phyloP scores from a whole-genome alignment of 495 filamentous ascomycete genomes.

The Penicillium pancosmium region DNA sequence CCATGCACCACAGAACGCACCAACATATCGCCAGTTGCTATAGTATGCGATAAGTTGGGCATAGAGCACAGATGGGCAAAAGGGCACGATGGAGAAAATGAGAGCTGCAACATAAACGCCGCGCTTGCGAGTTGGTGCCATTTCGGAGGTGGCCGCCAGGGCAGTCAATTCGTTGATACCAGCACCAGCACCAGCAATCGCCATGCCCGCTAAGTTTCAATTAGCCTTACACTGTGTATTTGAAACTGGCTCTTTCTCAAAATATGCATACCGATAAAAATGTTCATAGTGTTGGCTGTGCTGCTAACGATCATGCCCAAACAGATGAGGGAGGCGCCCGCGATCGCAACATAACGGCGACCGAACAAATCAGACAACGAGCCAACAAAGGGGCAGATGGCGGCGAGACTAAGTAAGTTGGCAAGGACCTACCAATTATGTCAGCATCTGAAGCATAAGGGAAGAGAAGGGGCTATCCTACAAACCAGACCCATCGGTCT shows the following conservation, averaged over 20 bases:
- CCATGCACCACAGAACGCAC: constrained; percentile 63
- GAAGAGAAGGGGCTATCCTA: constrained; percentile 22
- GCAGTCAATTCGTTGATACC: constrained; percentile 70
- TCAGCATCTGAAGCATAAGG: constrained; percentile 4
- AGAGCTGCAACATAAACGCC: constrained; percentile 69
- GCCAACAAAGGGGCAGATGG: constrained; percentile 73
- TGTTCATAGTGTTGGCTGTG: constrained; percentile 67
- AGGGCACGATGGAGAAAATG: constrained; percentile 69
- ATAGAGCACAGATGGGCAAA: constrained; percentile 69
- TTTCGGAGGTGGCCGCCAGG: constrained; percentile 67
- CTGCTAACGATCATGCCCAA: constrained; percentile 68
- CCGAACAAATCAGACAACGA: constrained; percentile 70
- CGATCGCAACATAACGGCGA: constrained; percentile 66
- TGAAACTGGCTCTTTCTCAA: neutral
- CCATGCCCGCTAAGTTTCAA: constrained; percentile 56
- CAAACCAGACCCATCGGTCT: constrained; percentile 74
- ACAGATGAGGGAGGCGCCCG: constrained; percentile 60
- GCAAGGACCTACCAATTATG: constrained; percentile 49
- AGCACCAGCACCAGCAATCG: constrained; percentile 62
- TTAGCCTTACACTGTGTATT: constrained; percentile 25
- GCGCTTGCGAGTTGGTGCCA: constrained; percentile 67
- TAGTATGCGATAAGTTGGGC: constrained; percentile 67
- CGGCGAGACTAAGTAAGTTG: constrained; percentile 67
- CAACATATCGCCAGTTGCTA: constrained; percentile 65
- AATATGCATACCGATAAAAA: constrained; percentile 62